Base-by-base conservation (phyloP, 2,329 filamentous ascomycete genomes). In the Apiospora kogelbergensis region DNA sequence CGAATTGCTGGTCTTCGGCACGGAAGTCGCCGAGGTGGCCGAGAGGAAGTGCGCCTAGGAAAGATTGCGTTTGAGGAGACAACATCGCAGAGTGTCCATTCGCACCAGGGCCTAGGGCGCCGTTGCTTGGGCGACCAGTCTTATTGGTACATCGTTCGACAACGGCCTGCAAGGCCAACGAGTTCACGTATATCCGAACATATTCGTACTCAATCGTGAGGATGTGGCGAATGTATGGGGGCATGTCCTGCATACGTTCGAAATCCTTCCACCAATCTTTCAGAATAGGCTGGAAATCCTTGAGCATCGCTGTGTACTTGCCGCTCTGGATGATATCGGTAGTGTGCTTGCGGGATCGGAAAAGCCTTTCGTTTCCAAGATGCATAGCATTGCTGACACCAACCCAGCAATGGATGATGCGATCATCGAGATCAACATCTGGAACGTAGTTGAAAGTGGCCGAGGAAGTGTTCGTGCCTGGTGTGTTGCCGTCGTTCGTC, bases 161-260 rank as follows among this genome's bases (percentile, higher is more conserved):
- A 3, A 98, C 94, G 26, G 96, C 96, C 81, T 99, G 96, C 1
- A 99, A 84, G 2, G 95, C 95, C 1, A 99, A 85, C 0, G 95
- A 97, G 79, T 98, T 98, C 82, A 98, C 88, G 77, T 98, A 98
- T 66, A 98, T 92, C 75, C 95, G 89, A 33, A 95, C 94, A 78
- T 98, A 98, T 76, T 98, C 94, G 76, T 96, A 98, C 82, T 99
- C 96, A 73, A 98, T 98, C 9, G 90, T 91, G 40, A 99, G 84
- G 69, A 98, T 95, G 77, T 94, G 90, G 40, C 87, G 83, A 72
- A 90, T 90, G 71, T 87, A 91, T 26, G 83, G 87, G 2, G 90
- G 90, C 67, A 92, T 84, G 68, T 88, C 48, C 1, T 66, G 87
- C 75, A 93, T 91, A n/a, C 89, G 86, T 74, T 97, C 92, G 76